Evolutionary conservation across 2,329 filamentous ascomycete genomes (phyloP).

Genomic region (Hymenotorrendiella dingleyae): DNA sequence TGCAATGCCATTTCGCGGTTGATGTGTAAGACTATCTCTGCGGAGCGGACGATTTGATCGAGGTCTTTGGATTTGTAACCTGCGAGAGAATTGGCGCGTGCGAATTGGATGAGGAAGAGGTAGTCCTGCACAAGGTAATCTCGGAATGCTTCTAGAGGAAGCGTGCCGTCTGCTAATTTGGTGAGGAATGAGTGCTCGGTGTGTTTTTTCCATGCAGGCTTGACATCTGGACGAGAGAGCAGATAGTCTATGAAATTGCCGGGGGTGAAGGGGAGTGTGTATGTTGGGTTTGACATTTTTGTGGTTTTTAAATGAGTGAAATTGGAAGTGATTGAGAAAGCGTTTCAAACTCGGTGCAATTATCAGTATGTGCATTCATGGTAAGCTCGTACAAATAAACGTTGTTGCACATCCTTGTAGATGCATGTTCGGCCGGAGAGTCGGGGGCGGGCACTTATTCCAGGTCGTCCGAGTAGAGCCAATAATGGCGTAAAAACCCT

Average conservation of each 20-base stretch:
- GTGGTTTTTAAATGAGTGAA: no score
- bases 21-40: slow-evolving; percentile 70
- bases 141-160: slow-evolving; percentile 75
- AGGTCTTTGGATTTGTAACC: slow-evolving; percentile 78
- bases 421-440: no score
- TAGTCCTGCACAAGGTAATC: slow-evolving; percentile 91
- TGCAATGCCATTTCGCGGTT: slow-evolving; percentile 76
- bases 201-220: slow-evolving; percentile 66
- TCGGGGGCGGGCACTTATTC: no score
- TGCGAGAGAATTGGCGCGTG: slow-evolving; percentile 76
- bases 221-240: slow-evolving; percentile 69
- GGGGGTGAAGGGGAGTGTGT: no score
- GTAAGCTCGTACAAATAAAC: no score
- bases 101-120: slow-evolving; percentile 82
- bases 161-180: slow-evolving; percentile 65
- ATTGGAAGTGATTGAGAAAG: no score
- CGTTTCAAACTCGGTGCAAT: no score
- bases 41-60: slow-evolving; percentile 61
- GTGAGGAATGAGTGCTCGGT: slow-evolving; percentile 79
- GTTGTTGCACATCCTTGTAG: no score
- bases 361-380: no score
- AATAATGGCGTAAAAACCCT: no score
- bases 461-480: no score
- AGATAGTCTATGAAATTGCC: slow-evolving; percentile 83
- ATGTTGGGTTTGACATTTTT: no score